A percentile compares a stretch with the other conserved stretches of the same genome.
phyloP scores from a whole-genome alignment of 257 asterid species.

The Capsicum pubescens region DNA sequence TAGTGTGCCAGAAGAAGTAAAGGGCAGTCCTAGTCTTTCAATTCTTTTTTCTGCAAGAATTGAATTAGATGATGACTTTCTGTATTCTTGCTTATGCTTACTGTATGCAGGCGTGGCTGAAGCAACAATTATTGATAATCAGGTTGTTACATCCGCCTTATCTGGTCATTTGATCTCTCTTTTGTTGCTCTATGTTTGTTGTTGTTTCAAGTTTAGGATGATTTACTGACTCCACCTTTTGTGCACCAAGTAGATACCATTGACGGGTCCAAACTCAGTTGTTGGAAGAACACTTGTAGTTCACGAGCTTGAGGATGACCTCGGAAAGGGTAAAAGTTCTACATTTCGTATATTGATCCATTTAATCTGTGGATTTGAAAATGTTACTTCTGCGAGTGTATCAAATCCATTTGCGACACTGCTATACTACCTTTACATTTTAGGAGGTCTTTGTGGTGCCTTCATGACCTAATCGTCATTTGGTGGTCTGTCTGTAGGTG shows the following conservation, averaged over 20 bases:
- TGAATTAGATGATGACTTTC: conserved; percentile 3
- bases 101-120: conserved; percentile 81
- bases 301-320: conserved; percentile 94
- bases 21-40: neutral
- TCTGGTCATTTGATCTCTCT: conserved; percentile 11
- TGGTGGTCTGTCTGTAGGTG: conserved; percentile 54
- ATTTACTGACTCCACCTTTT: conserved; percentile 6
- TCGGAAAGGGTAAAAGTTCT: conserved; percentile 82
- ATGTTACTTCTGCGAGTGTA: neutral
- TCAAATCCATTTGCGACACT: neutral
- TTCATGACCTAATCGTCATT: conserved; percentile 22
- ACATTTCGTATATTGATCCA: neutral
- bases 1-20: neutral
- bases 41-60: neutral
- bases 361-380: neutral
- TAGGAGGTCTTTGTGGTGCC: neutral
- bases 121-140: conserved; percentile 78
- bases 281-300: conserved; percentile 97
- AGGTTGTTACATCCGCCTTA: conserved; percentile 50
- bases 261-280: conserved; percentile 82
- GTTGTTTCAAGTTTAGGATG: neutral
- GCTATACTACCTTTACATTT: neutral
- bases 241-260: conserved; percentile 63
- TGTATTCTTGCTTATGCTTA: conserved; percentile 31
- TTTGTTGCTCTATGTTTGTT: neutral